Conservation (phyloP, 306 rosid species). For the Canavalia gladiata region DNA sequence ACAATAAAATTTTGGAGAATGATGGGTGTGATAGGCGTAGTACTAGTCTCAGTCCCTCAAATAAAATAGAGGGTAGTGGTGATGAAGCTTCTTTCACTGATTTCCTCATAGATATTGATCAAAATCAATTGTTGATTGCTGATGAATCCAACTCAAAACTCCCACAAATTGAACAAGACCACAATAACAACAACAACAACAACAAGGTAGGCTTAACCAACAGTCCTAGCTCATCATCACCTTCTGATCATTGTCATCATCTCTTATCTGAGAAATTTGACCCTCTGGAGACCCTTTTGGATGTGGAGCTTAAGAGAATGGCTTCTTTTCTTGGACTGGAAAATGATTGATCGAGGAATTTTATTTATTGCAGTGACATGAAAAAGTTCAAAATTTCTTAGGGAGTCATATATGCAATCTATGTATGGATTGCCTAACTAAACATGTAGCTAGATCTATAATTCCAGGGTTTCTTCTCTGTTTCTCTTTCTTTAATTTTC, state of each 20-base stretch:
- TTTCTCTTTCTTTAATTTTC: not conserved
- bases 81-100: conserved; percentile 47
- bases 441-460: conserved; percentile 25
- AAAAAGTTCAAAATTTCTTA: conserved; percentile 14
- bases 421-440: conserved; percentile 17
- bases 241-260: conserved; percentile 38
- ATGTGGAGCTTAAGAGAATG: conserved; percentile 53
- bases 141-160: conserved; percentile 36
- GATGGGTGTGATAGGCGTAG: not conserved
- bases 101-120: conserved; percentile 51
- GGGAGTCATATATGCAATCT: conserved; percentile 3
- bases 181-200: not conserved
- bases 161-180: conserved; percentile 28
- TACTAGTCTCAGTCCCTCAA: conserved; percentile 26
- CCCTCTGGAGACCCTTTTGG: conserved; percentile 47
- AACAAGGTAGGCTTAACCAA: conserved; percentile 31
- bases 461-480: conserved; percentile 8
- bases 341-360: conserved; percentile 43
- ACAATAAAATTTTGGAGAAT: conserved; percentile 11
- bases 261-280: conserved; percentile 43
- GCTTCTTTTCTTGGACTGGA: conserved; percentile 58
- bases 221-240: conserved; percentile 46
- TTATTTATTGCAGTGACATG: conserved; percentile 9
- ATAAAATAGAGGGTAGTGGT: conserved; percentile 18
- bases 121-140: conserved; percentile 33